A percentile compares a stretch with the other conserved stretches of the same genome.
Evolutionary conservation across 2,329 filamentous ascomycete species (phyloP).

Genomic region (Aspergillus thermomutatus): DNA sequence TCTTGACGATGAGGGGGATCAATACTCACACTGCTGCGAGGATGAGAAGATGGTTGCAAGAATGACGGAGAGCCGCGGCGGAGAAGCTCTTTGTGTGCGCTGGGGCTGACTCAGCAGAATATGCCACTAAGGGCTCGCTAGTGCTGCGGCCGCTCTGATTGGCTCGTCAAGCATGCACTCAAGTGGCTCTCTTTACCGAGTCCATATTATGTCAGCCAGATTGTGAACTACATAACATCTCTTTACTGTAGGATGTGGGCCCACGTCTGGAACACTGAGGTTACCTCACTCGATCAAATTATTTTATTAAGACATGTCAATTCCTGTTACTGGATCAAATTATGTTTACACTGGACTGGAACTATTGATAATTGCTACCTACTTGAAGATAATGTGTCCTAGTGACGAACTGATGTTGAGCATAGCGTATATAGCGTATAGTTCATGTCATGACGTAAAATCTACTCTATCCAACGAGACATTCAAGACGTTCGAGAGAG

Average conservation of each 20-base stretch:
- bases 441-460: conserved; percentile 3
- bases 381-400: neutral
- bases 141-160: conserved; percentile 12
- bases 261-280: neutral
- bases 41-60: conserved; percentile 45
- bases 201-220: conserved; percentile 10
- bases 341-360: neutral
- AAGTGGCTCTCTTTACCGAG: conserved; percentile 16
- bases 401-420: neutral
- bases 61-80: conserved; percentile 32
- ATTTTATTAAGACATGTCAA: neutral
- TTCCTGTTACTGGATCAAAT: neutral
- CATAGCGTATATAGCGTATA: neutral
- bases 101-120: conserved; percentile 37
- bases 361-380: too few relatives aligned
- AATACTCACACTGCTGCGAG: conserved; percentile 43
- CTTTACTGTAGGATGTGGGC: too few relatives aligned
- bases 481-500: neutral
- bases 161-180: conserved; percentile 1
- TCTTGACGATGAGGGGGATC: conserved; percentile 2
- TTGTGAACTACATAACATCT: too few relatives aligned
- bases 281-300: neutral
- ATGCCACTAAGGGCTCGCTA: conserved; percentile 31
- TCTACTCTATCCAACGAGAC: neutral
- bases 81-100: conserved; percentile 39